phyloP scores from a whole-genome alignment of 1,284 basidiomycete genomes.

The Heterobasidion irregulare region DNA sequence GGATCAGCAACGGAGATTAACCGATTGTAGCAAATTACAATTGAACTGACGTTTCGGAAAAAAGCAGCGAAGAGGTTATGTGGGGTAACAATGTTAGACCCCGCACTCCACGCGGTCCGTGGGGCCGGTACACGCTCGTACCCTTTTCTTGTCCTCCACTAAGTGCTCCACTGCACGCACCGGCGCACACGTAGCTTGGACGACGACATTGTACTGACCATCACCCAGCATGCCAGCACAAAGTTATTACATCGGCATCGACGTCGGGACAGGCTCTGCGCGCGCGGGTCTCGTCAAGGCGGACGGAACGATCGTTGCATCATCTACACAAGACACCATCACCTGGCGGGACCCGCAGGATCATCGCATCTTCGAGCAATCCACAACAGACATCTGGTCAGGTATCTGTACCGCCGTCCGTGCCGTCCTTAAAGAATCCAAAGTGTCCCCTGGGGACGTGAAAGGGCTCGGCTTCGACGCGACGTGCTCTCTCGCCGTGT shows the following conservation, averaged over 20 bases:
- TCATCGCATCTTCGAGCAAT: conserved; percentile 93
- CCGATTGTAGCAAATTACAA: too few relatives aligned
- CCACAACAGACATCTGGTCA: conserved; percentile 82
- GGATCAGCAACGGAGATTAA: too few relatives aligned
- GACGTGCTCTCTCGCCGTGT: conserved; percentile 92
- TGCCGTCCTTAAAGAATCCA: conserved; percentile 57
- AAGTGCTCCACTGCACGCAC: not conserved
- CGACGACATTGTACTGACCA: not conserved
- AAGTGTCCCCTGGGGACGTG: conserved; percentile 56
- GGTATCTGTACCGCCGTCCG: conserved; percentile 68
- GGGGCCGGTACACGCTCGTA: too few relatives aligned
- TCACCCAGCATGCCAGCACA: not conserved
- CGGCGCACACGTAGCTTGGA: too few relatives aligned
- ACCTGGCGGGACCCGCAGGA: conserved; percentile 84
- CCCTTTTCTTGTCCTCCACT: not conserved
- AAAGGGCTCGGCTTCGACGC: conserved; percentile 96
- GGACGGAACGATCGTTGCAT: conserved; percentile 75
- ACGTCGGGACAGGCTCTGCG: conserved; percentile 90
- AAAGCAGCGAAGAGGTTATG: too few relatives aligned
- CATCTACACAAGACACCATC: conserved; percentile 68
- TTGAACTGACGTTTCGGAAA: too few relatives aligned
- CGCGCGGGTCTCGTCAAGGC: conserved; percentile 77
- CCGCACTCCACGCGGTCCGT: too few relatives aligned
- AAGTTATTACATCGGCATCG: conserved; percentile 59
- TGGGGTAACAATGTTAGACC: too few relatives aligned